Percentiles rank a stretch among this genome's conserved stretches.
Evolutionary conservation across 345 rosid genomes (phyloP).

Genomic region (Cardamine resedifolia): DNA sequence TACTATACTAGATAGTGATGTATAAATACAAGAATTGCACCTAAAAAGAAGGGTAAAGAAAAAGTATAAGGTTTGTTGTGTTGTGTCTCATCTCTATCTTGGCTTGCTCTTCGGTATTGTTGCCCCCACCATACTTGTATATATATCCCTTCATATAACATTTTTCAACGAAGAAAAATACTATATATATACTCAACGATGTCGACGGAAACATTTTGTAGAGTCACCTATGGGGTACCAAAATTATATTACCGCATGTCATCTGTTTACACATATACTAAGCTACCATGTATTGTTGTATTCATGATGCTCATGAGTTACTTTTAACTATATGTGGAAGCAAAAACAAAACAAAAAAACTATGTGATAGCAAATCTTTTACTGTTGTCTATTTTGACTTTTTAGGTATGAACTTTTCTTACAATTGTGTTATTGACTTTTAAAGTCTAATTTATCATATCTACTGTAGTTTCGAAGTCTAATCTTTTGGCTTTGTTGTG

Average conservation of each 20-base stretch:
- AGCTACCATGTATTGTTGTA: slow-evolving; percentile 15
- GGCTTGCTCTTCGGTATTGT: slow-evolving; percentile 38
- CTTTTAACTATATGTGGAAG: background rate
- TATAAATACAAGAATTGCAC: slow-evolving; percentile 35
- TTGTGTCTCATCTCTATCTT: slow-evolving; percentile 45
- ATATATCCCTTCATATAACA: slow-evolving; percentile 27
- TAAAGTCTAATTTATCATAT: background rate
- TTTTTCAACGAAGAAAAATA: slow-evolving; percentile 8
- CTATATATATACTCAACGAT: background rate
- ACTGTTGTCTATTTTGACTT: background rate
- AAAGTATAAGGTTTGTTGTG: slow-evolving; percentile 71
- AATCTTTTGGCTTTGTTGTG: background rate
- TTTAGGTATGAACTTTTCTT: background rate
- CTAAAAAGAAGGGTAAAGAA: slow-evolving; percentile 60
- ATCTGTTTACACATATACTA: slow-evolving; percentile 8
- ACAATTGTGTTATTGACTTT: background rate
- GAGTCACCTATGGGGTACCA: slow-evolving; percentile 9
- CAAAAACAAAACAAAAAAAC: background rate
- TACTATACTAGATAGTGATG: slow-evolving; percentile 11
- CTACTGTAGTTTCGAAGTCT: background rate
- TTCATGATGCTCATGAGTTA: background rate
- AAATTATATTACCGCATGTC: slow-evolving; percentile 6
- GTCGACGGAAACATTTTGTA: slow-evolving; percentile 18
- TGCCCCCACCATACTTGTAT: slow-evolving; percentile 58
- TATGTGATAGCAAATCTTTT: slow-evolving; percentile 1